phyloP scores from a whole-genome alignment of 257 asterid genomes.

The Fraxinus excelsior region DNA sequence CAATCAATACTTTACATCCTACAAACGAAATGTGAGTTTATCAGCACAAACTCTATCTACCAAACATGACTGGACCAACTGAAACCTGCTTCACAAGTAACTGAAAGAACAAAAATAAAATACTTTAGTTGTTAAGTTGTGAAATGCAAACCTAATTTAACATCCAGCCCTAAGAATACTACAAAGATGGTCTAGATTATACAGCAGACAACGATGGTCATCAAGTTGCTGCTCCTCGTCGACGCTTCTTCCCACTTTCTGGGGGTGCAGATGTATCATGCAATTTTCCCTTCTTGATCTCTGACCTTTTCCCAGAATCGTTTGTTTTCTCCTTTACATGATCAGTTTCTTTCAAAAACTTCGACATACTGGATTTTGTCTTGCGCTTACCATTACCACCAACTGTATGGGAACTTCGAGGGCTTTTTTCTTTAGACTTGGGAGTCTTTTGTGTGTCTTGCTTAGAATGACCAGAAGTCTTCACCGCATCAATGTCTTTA shows the following conservation, averaged over 20 bases:
- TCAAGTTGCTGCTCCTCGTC: slow-evolving; percentile 23
- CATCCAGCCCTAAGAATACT: slow-evolving; percentile 15
- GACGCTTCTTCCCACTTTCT: slow-evolving; percentile 63
- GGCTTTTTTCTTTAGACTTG: slow-evolving; percentile 52
- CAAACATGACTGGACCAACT: background rate
- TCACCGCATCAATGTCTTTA: slow-evolving; percentile 49
- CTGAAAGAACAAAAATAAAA: background rate
- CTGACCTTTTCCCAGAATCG: slow-evolving; percentile 39
- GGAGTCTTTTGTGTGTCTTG: slow-evolving; percentile 43
- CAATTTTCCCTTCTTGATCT: slow-evolving; percentile 44
- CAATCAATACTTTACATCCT: background rate
- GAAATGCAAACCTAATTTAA: slow-evolving; percentile 25
- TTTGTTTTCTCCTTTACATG: slow-evolving; percentile 43
- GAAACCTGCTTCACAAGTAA: background rate
- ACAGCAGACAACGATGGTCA: slow-evolving; percentile 21
- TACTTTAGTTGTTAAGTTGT: background rate
- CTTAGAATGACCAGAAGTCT: slow-evolving; percentile 49
- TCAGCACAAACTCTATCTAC: background rate
- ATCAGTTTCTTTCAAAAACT: slow-evolving; percentile 50
- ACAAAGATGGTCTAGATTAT: slow-evolving; percentile 17
- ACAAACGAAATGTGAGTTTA: background rate
- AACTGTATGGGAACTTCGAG: background rate
- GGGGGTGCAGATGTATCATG: slow-evolving; percentile 42
- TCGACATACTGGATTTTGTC: slow-evolving; percentile 52
- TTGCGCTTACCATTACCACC: slow-evolving; percentile 6